phyloP scores from a whole-genome alignment of 495 filamentous ascomycete genomes.

The Arthonia radiata region DNA sequence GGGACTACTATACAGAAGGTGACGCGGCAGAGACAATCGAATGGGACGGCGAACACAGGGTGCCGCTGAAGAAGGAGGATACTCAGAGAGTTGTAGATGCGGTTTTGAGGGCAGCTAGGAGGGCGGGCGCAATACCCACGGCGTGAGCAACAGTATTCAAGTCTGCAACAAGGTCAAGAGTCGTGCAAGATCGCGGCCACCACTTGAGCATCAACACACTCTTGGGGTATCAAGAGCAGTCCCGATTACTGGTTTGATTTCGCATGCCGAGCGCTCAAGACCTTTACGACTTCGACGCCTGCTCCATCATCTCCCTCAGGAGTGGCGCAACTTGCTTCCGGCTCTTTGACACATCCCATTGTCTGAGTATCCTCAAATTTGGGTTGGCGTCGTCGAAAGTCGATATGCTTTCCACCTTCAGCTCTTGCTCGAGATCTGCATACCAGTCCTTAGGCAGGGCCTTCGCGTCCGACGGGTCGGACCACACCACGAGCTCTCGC shows the following conservation, averaged over 20 bases:
- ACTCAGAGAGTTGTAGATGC: conserved; percentile 22
- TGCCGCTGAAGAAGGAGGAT: conserved; percentile 30
- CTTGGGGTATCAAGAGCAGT: too few relatives aligned
- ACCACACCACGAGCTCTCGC: conserved; percentile 55
- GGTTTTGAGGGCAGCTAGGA: too few relatives aligned
- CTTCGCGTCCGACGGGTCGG: conserved; percentile 17
- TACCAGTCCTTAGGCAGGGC: conserved; percentile 17
- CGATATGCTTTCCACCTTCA: conserved; percentile 14
- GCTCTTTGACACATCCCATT: conserved; percentile 41
- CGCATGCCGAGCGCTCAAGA: too few relatives aligned
- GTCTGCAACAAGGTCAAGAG: too few relatives aligned
- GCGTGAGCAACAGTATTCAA: too few relatives aligned
- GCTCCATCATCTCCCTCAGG: conserved; percentile 37
- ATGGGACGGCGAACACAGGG: conserved; percentile 35
- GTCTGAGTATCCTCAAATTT: conserved; percentile 32
- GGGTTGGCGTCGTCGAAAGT: conserved; percentile 7
- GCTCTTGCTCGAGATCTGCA: conserved; percentile 7
- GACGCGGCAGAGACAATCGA: conserved; percentile 23
- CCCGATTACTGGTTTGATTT: too few relatives aligned
- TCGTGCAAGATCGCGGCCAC: too few relatives aligned
- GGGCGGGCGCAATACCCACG: too few relatives aligned
- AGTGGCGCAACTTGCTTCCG: conserved; percentile 79
- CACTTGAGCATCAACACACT: too few relatives aligned
- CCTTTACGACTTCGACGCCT: too few relatives aligned
- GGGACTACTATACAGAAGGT: conserved; percentile 23